These are phyloP conservation scores for Podospora australis DNA, from an alignment of 495 filamentous ascomycete genomes.

Conservation along the genomic window DNA sequence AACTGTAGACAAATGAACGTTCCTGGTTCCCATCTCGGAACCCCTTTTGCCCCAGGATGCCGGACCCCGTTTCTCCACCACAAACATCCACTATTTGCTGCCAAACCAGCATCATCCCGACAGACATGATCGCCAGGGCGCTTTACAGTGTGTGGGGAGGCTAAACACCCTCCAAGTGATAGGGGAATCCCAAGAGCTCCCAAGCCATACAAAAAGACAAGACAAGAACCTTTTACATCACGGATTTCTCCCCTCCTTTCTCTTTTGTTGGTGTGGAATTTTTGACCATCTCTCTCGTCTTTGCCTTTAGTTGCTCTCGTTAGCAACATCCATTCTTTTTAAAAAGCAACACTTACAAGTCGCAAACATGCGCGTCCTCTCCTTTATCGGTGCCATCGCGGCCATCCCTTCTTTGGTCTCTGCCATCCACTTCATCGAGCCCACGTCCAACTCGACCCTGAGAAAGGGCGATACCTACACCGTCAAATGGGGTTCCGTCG, in stretches of 20 bases:
- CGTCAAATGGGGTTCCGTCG: conserved; percentile 38
- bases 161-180: too few species aligned
- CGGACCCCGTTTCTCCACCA: too few species aligned
- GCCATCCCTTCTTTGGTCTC: conserved; percentile 20
- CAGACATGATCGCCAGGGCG: too few species aligned
- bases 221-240: neutral
- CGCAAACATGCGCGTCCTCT: conserved; percentile 21
- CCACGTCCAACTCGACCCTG: conserved; percentile 28
- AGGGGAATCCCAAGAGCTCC: neutral
- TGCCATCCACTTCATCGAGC: conserved; percentile 24
- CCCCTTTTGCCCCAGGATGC: too few species aligned
- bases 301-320: conserved; percentile 1
- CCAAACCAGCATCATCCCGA: too few species aligned
- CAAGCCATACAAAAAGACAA: neutral
- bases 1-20: too few species aligned
- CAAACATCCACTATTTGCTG: too few species aligned
- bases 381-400: conserved; percentile 24
- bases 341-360: conserved; percentile 4
- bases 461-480: conserved; percentile 29
- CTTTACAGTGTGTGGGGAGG: too few species aligned
- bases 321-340: conserved; percentile 16
- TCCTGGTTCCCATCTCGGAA: too few species aligned
- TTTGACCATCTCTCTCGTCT: neutral
- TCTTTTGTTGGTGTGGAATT: neutral
- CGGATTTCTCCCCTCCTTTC: neutral